A percentile compares a stretch with the other conserved stretches of the same genome.
These are phyloP conservation scores for Pythium guiyangense DNA, from an alignment of 352 stramenopile species.

Conservation along the genomic window DNA sequence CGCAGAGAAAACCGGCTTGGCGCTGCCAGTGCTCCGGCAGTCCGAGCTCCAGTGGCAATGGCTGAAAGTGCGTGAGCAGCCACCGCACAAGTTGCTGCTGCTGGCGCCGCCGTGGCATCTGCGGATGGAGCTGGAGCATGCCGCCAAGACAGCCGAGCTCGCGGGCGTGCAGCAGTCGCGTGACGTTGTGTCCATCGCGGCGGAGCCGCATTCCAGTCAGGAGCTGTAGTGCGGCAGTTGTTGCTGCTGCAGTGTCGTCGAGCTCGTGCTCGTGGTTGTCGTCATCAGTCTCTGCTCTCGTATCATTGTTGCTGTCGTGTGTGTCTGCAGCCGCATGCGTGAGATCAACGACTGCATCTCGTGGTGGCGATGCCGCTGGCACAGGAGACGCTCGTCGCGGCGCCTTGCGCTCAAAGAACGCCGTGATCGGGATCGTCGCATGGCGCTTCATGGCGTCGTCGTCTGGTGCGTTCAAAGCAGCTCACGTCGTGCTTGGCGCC, in stretches of 20 bases:
- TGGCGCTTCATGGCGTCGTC: conserved; percentile 21
- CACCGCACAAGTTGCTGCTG: conserved; percentile 52
- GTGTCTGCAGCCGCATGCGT: not conserved
- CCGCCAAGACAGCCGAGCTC: conserved; percentile 26
- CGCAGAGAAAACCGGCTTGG: conserved; percentile 20
- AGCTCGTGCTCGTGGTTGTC: not conserved
- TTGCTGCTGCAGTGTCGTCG: not conserved
- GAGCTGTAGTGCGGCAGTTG: not conserved
- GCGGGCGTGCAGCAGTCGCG: conserved; percentile 29
- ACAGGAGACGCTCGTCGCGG: conserved; percentile 11
- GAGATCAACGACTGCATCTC: not conserved
- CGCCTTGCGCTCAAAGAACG: conserved; percentile 67
- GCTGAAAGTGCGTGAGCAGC: conserved; percentile 43
- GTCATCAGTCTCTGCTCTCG: not conserved
- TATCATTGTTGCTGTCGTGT: not conserved
- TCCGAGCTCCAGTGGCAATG: conserved; percentile 35
- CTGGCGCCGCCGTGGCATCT: conserved; percentile 23
- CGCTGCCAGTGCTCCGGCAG: conserved; percentile 42
- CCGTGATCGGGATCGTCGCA: conserved; percentile 37
- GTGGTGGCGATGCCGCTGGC: not conserved
- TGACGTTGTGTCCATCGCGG: conserved; percentile 22
- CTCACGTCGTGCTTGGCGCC: no score
- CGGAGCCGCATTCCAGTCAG: conserved; percentile 7
- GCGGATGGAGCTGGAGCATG: conserved; percentile 14
- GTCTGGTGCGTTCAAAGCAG: not conserved